Percentiles rank a stretch among this genome's conserved stretches.
Evolutionary conservation across 2,329 filamentous ascomycete species (phyloP).

Genomic region (Bipolaris cookei): DNA sequence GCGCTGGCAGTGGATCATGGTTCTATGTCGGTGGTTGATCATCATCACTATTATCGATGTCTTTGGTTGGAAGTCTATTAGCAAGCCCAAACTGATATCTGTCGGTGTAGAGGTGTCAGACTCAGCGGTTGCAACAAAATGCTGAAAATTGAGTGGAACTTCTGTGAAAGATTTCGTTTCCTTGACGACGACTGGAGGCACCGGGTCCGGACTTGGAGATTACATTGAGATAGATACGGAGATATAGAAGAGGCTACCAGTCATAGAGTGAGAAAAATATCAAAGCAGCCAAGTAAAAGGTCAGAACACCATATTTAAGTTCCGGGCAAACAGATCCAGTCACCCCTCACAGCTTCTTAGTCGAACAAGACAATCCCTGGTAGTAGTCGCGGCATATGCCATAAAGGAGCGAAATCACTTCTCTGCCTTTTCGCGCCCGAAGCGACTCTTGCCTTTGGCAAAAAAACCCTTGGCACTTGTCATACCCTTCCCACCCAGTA

Average conservation of each 20-base stretch:
- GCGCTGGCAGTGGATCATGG: slow-evolving; percentile 25
- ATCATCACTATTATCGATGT: slow-evolving; percentile 16
- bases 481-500: slow-evolving; percentile 70
- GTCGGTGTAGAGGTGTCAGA: not conserved
- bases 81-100: slow-evolving; percentile 1
- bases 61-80: not conserved
- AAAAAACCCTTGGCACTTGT: slow-evolving; percentile 90
- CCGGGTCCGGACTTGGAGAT: slow-evolving; percentile 22
- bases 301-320: slow-evolving; percentile 21
- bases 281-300: slow-evolving; percentile 29
- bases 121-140: not conserved
- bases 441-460: slow-evolving; percentile 87
- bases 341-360: slow-evolving; percentile 21
- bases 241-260: slow-evolving; percentile 31
- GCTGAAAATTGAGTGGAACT: slow-evolving; percentile 6
- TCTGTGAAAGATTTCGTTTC: slow-evolving; percentile 4
- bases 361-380: slow-evolving; percentile 15
- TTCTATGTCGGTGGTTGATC: slow-evolving; percentile 33
- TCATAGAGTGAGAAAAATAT: slow-evolving; percentile 25
- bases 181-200: slow-evolving; percentile 7
- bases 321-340: slow-evolving; percentile 21
- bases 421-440: slow-evolving; percentile 86
- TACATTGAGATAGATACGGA: slow-evolving; percentile 40
- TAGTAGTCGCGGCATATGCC: slow-evolving; percentile 17
- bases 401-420: slow-evolving; percentile 57